phyloP scores from a whole-genome alignment of 352 stramenopile species.

The Globisporangium echinulatum region DNA sequence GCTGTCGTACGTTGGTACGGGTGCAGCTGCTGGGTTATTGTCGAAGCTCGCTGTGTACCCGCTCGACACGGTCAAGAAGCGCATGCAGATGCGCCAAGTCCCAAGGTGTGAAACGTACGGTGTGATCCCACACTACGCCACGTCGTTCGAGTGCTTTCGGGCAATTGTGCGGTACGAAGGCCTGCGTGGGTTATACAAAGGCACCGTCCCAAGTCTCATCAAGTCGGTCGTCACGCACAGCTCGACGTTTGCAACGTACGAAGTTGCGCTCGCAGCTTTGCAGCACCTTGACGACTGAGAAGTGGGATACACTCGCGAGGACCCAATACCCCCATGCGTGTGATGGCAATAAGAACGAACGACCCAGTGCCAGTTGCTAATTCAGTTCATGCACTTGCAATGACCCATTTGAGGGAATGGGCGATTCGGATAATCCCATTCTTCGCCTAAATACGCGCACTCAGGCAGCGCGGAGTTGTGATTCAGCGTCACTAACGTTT shows the following conservation, averaged over 20 bases:
- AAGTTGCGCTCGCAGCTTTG: slow-evolving; percentile 41
- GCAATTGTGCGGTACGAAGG: slow-evolving; percentile 63
- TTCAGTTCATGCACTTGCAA: no score
- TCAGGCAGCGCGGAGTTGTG: neutral
- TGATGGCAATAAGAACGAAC: no score
- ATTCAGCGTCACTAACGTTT: slow-evolving; percentile 8
- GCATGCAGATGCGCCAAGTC: slow-evolving; percentile 88
- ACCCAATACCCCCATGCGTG: no score
- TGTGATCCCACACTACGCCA: slow-evolving; percentile 58
- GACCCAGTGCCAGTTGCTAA: no score
- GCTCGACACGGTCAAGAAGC: slow-evolving; percentile 95
- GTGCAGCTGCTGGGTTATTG: slow-evolving; percentile 82
- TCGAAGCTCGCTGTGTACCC: slow-evolving; percentile 93
- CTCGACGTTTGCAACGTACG: slow-evolving; percentile 73
- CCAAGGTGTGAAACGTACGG: slow-evolving; percentile 54
- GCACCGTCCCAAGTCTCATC: slow-evolving; percentile 65
- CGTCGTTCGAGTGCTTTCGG: slow-evolving; percentile 46
- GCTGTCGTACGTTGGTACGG: slow-evolving; percentile 65
- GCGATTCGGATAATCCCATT: no score
- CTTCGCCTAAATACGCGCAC: neutral
- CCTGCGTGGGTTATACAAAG: slow-evolving; percentile 71
- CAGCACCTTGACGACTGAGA: slow-evolving; percentile 14
- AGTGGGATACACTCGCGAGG: no score
- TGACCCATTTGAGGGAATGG: no score
- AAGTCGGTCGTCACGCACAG: slow-evolving; percentile 80